phyloP scores from a whole-genome alignment of 768 basidiomycete species.

The Rhodotorula graminis region DNA sequence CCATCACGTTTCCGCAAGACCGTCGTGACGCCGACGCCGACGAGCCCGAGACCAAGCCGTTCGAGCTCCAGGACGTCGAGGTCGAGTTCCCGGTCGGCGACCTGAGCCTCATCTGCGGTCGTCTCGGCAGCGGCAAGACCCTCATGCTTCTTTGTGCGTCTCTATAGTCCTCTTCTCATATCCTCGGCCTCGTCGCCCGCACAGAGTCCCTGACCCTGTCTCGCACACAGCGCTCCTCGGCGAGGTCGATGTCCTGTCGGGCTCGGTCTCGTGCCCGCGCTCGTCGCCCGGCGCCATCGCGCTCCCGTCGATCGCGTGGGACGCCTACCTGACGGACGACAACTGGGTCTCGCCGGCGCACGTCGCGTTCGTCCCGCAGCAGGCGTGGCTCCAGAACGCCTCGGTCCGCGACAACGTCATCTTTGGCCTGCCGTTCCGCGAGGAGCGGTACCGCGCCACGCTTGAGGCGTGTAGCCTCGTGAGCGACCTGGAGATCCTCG shows the following conservation, averaged over 20 bases:
- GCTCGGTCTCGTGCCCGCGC: constrained; percentile 21
- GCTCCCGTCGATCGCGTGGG: constrained; percentile 41
- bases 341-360: constrained; percentile 35
- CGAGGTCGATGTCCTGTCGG: constrained; percentile 44
- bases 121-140: constrained; percentile 35
- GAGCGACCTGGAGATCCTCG: constrained; percentile 65
- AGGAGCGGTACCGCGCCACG: constrained; percentile 61
- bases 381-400: constrained; percentile 57
- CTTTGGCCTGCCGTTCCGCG: constrained; percentile 63
- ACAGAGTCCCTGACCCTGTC: too few relatives aligned
- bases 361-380: constrained; percentile 67
- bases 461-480: constrained; percentile 68
- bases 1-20: constrained; percentile 43
- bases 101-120: constrained; percentile 51
- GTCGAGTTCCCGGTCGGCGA: constrained; percentile 61
- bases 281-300: constrained; percentile 38
- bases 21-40: not conserved
- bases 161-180: not conserved
- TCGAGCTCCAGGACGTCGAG: constrained; percentile 55
- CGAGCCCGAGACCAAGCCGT: constrained; percentile 28
- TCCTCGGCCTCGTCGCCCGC: too few relatives aligned
- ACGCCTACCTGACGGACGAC: constrained; percentile 19
- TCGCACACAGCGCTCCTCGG: constrained; percentile 38
- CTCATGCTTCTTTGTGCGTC: constrained; percentile 31
- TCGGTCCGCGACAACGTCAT: constrained; percentile 52